Evolutionary conservation across 495 filamentous ascomycete genomes (phyloP), one percentile per base, ranked within the genome.

Genomic region (Annulohypoxylon stygium): DNA sequence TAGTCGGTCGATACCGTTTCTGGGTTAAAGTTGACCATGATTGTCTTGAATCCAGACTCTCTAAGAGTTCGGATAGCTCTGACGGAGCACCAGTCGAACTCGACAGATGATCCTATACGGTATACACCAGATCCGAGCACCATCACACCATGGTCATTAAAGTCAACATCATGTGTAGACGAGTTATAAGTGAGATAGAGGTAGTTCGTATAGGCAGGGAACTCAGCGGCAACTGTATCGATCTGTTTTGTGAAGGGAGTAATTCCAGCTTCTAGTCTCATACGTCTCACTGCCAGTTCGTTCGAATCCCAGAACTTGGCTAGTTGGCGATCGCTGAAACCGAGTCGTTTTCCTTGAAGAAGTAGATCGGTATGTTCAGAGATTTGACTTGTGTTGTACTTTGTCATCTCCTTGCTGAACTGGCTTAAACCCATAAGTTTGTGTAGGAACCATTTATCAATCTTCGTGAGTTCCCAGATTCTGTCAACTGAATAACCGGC

Each of bases 81-180:
- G 37, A 99, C 96, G n/a, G 96, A 97, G 79, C 96, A 99, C 96
- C 96, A 99, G 80, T 99, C 96, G 79, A 99, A 99, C 78, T 99
- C 96, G 60, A 99, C 96, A 0, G 95, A 97, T 0, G 95, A 97
- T 53, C 96, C 96, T 75, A 99, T 99, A 71, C 96, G 89, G 84
- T 99, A 99, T 20, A 99, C 96, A 79, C 96, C 96, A 14, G 96
- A 98, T 12, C 96, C 96, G 20, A 99, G 85, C 6, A 99, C 96
- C 95, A 98, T 99, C 26, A 90, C 89, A 78, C 96, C 96, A 65
- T 93, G 89, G 76, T 99, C 96, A 33, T 93, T 84, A 71, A 98
- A 98, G 10, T 76, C 78, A 61, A 98, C 84, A 76, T 99, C 96
- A 69, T 94, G 91, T 80, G 95, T 92, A 18, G 89, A 90, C 14